Conservation (phyloP, 129 eudicot species). For the Scalesia atractyloides region DNA sequence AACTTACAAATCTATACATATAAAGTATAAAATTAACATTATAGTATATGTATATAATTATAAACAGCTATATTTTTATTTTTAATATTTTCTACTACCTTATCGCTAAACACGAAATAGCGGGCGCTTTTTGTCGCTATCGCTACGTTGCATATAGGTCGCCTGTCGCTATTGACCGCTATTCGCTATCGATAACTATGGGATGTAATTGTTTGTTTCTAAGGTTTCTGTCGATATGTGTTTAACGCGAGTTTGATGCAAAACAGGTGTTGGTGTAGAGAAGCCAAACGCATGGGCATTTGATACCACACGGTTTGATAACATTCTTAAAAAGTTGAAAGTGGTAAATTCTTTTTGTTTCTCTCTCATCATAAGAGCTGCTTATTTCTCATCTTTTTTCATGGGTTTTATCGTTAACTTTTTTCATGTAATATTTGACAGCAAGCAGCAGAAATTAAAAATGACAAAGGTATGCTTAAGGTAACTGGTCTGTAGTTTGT, state of each 20-base stretch:
- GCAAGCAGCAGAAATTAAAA: constrained; percentile 54
- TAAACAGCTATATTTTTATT: too few species aligned
- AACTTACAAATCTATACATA: too few species aligned
- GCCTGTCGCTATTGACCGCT: too few species aligned
- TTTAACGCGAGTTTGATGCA: background rate
- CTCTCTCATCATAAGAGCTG: background rate
- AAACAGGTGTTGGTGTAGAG: constrained; percentile 78
- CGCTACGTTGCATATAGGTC: too few species aligned
- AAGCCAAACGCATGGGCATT: constrained; percentile 92
- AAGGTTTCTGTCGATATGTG: background rate
- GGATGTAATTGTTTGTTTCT: background rate
- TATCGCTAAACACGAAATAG: too few species aligned
- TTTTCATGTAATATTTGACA: constrained; percentile 33
- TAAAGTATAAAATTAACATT: too few species aligned
- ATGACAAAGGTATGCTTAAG: constrained; percentile 48
- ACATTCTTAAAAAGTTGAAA: constrained; percentile 79
- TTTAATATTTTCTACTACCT: too few species aligned
- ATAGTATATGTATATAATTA: too few species aligned
- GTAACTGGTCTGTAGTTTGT: background rate
- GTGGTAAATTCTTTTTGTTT: constrained; percentile 50
- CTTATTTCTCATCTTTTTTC: background rate
- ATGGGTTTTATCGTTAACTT: background rate
- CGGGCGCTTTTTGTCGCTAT: too few species aligned
- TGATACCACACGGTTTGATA: constrained; percentile 93
- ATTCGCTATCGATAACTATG: too few species aligned